Evolutionary conservation across 2,329 filamentous ascomycete genomes (phyloP).

Genomic region (Hymenoscyphus scutula): DNA sequence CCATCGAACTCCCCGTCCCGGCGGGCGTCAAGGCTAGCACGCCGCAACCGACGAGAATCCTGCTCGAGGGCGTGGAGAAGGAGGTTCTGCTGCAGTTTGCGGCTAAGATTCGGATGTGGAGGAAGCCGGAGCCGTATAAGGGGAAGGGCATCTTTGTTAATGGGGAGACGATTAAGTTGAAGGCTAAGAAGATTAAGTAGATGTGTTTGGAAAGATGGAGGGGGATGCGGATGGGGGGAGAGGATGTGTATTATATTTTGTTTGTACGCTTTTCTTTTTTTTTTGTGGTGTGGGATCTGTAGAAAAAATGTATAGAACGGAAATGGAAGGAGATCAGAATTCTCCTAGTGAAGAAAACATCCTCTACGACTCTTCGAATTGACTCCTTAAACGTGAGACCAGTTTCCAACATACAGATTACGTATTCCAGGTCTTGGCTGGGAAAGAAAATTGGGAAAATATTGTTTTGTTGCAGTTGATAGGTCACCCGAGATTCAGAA

Average conservation of each 20-base stretch:
- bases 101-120: constrained; percentile 82
- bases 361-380: too few relatives aligned
- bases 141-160: constrained; percentile 99
- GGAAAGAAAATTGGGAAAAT: too few relatives aligned
- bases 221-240: too few relatives aligned
- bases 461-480: too few relatives aligned
- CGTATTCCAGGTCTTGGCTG: too few relatives aligned
- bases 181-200: constrained; percentile 96
- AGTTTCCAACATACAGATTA: too few relatives aligned
- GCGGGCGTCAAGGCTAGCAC: constrained; percentile 79
- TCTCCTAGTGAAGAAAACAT: background rate
- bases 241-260: constrained; percentile 28
- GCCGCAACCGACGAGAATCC: constrained; percentile 85
- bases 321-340: background rate
- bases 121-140: constrained; percentile 95
- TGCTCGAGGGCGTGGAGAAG: constrained; percentile 85
- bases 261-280: too few relatives aligned
- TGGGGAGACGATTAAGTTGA: constrained; percentile 95
- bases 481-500: too few relatives aligned
- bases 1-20: constrained; percentile 85
- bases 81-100: constrained; percentile 89
- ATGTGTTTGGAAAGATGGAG: constrained; percentile 17
- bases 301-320: constrained; percentile 11
- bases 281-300: constrained; percentile 7
- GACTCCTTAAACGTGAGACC: too few relatives aligned